A percentile compares a stretch with the other conserved stretches of the same genome.
Evolutionary conservation across 768 basidiomycete genomes (phyloP).

Genomic region (Amanita rubescens): DNA sequence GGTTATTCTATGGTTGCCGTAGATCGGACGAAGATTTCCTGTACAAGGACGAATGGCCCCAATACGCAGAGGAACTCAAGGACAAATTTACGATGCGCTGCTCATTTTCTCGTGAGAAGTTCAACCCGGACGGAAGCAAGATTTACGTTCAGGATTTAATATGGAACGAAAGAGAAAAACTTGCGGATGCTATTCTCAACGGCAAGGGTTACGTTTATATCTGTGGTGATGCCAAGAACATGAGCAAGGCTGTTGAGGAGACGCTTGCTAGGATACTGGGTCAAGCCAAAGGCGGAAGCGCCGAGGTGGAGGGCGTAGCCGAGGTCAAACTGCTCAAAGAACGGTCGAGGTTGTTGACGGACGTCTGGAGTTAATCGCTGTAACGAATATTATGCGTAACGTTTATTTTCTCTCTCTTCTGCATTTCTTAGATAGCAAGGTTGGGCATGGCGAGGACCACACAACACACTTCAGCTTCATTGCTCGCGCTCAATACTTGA

Average conservation of each 20-base stretch:
- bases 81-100: constrained; percentile 87
- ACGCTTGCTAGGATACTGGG: constrained; percentile 76
- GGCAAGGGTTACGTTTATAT: constrained; percentile 98
- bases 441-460: too few relatives aligned
- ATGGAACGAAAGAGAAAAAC: constrained; percentile 76
- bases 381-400: neutral
- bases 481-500: neutral
- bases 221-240: constrained; percentile 93
- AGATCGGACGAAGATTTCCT: constrained; percentile 84
- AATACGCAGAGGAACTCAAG: constrained; percentile 77
- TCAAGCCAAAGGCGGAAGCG: constrained; percentile 88
- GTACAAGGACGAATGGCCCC: constrained; percentile 93
- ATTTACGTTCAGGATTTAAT: constrained; percentile 99
- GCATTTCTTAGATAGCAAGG: neutral
- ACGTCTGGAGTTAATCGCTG: constrained; percentile 75
- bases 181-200: constrained; percentile 85
- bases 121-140: constrained; percentile 86
- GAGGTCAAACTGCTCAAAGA: constrained; percentile 96
- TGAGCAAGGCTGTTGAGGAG: constrained; percentile 95
- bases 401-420: neutral
- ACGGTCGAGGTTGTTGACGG: constrained; percentile 76
- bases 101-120: constrained; percentile 90
- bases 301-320: constrained; percentile 80
- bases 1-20: constrained; percentile 95
- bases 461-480: too few relatives aligned